Percentiles rank a stretch among this genome's conserved stretches.
These are phyloP conservation scores for Eleusine coracana DNA, from an alignment of 176 grass and related monocot genomes.

Conservation along the genomic window DNA sequence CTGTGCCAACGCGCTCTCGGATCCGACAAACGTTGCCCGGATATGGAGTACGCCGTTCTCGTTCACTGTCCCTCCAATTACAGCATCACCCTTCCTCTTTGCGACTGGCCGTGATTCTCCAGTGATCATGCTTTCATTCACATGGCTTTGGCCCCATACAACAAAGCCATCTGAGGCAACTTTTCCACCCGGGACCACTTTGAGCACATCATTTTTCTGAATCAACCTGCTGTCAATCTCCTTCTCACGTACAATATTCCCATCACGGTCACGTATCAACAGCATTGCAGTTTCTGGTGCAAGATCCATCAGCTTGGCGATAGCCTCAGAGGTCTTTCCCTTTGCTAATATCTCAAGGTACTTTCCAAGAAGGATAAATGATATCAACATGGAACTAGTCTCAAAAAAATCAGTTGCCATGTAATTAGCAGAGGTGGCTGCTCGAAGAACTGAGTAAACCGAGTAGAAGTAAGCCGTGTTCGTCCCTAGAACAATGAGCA, in stretches of 20 bases:
- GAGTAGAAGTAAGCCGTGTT: slow-evolving; percentile 94
- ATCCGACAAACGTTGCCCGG: slow-evolving; percentile 83
- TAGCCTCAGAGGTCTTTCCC: slow-evolving; percentile 96
- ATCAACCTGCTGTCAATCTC: slow-evolving; percentile 89
- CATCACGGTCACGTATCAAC: slow-evolving; percentile 60
- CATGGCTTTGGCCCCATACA: slow-evolving; percentile 94
- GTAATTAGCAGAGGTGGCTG: slow-evolving; percentile 68
- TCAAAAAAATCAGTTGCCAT: slow-evolving; percentile 94
- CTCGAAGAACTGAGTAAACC: slow-evolving; percentile 76
- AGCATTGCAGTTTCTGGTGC: slow-evolving; percentile 77
- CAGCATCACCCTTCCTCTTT: slow-evolving; percentile 84
- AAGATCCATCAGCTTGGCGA: slow-evolving; percentile 94
- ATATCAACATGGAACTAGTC: slow-evolving; percentile 98
- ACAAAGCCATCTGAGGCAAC: slow-evolving; percentile 94
- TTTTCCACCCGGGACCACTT: slow-evolving; percentile 84
- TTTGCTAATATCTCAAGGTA: slow-evolving; percentile 98
- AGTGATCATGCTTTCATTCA: slow-evolving; percentile 98
- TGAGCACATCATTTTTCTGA: slow-evolving; percentile 98
- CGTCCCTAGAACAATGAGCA: slow-evolving; percentile 93
- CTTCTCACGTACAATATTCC: slow-evolving; percentile 65
- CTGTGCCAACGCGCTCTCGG: slow-evolving; percentile 85
- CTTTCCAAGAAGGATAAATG: slow-evolving; percentile 94
- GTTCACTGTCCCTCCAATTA: slow-evolving; percentile 92
- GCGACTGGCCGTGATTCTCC: slow-evolving; percentile 84
- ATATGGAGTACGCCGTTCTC: slow-evolving; percentile 96